A percentile compares a stretch with the other conserved stretches of the same genome.
These are phyloP conservation scores for Thecaphora thlaspeos DNA, from an alignment of 1,284 basidiomycete species.

Conservation along the genomic window DNA sequence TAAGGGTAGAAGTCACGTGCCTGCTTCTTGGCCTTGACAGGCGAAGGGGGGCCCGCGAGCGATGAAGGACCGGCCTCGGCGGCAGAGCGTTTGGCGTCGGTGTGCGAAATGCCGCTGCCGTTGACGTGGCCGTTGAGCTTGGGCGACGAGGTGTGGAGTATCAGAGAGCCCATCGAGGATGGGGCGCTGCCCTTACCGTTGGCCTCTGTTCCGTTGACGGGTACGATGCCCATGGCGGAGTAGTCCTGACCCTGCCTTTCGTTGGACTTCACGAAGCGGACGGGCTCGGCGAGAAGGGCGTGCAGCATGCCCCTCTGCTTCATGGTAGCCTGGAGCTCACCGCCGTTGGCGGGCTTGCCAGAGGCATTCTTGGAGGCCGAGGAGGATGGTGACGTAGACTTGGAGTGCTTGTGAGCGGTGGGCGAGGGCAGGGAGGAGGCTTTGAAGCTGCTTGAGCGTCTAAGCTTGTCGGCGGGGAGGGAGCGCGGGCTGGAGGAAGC, in stretches of 20 bases:
- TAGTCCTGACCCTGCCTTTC: constrained; percentile 33
- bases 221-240: constrained; percentile 20
- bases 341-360: constrained; percentile 14
- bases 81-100: background rate
- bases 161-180: constrained; percentile 2
- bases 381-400: constrained; percentile 9
- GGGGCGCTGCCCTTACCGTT: constrained; percentile 4
- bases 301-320: constrained; percentile 52
- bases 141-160: constrained; percentile 26
- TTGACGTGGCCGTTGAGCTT: constrained; percentile 10
- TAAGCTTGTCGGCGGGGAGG: background rate
- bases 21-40: constrained; percentile 13
- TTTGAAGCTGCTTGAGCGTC: too few relatives aligned
- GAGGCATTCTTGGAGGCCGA: constrained; percentile 22
- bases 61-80: constrained; percentile 2
- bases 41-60: constrained; percentile 1
- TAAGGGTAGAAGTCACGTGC: constrained; percentile 28
- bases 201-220: constrained; percentile 18
- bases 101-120: background rate
- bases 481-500: constrained; percentile 19
- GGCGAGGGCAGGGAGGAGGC: too few relatives aligned
- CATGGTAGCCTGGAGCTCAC: constrained; percentile 12
- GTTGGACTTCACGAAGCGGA: constrained; percentile 32
- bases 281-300: constrained; percentile 31
- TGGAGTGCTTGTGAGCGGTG: constrained; percentile 1